Evolutionary conservation across 176 grass and related monocot species (phyloP).

Genomic region (maize (Zea mays)): DNA sequence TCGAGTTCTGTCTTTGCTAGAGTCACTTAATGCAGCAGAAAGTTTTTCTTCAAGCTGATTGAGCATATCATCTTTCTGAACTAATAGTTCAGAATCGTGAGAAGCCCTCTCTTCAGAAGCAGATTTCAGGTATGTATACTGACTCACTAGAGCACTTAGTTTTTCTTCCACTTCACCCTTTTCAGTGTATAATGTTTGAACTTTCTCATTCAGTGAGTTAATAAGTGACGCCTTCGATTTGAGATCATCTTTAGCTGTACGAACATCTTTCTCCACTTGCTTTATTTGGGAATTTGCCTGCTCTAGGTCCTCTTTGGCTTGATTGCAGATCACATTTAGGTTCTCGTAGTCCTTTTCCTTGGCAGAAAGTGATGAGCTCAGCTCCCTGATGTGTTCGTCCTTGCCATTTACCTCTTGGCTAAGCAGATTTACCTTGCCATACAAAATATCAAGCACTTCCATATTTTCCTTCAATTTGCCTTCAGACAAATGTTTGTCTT

Average conservation of each 20-base stretch:
- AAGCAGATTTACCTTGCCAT: constrained; percentile 65
- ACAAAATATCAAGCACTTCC: constrained; percentile 54
- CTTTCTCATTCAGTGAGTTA: constrained; percentile 67
- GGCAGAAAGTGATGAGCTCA: constrained; percentile 55
- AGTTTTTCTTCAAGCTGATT: constrained; percentile 74
- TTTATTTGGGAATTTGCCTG: constrained; percentile 66
- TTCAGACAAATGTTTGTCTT: constrained; percentile 65
- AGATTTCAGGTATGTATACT: constrained; percentile 59
- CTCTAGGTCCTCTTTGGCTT: constrained; percentile 55
- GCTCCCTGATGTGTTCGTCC: constrained; percentile 58
- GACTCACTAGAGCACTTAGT: constrained; percentile 52
- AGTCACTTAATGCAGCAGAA: constrained; percentile 56
- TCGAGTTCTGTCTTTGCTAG: constrained; percentile 43
- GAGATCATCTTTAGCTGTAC: constrained; percentile 63
- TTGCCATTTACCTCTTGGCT: constrained; percentile 68
- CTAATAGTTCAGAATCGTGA: constrained; percentile 60
- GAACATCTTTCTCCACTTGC: constrained; percentile 65
- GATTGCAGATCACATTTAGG: constrained; percentile 52
- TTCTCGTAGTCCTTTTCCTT: constrained; percentile 68
- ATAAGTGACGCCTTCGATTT: constrained; percentile 57
- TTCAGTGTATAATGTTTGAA: constrained; percentile 47
- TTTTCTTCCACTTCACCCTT: constrained; percentile 59
- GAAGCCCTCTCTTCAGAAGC: constrained; percentile 64
- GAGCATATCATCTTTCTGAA: constrained; percentile 61
- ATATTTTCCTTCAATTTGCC: constrained; percentile 59